These are phyloP conservation scores for Scenedesmus sp. DNA, from an alignment of 163 green algal species.

Conservation along the genomic window DNA sequence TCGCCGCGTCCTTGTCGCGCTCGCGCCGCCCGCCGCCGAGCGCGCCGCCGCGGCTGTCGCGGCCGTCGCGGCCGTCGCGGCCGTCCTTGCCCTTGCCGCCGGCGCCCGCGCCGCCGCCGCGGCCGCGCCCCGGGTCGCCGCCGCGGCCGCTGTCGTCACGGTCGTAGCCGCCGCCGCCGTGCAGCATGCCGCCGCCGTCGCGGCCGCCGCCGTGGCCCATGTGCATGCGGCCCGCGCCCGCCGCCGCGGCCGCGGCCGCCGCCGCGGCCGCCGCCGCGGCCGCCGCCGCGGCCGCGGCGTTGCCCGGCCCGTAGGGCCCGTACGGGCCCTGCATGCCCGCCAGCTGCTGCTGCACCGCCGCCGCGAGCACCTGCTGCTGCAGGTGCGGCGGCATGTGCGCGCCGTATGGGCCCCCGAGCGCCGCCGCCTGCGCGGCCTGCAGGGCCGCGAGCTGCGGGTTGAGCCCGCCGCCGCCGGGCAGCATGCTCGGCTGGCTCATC, in stretches of 20 bases:
- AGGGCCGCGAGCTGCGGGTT: slow-evolving; percentile 38
- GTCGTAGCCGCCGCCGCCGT: slow-evolving; percentile 2
- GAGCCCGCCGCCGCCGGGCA: slow-evolving; percentile 52
- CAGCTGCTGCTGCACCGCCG: slow-evolving; percentile 41
- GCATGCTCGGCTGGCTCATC: slow-evolving; percentile 55
- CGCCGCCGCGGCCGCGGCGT: slow-evolving; percentile 61
- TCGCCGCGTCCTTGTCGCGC: slow-evolving; percentile 21
- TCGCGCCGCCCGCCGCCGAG: slow-evolving; percentile 30
- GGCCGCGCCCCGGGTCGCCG: slow-evolving; percentile 5
- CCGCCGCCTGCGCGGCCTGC: slow-evolving; percentile 49
- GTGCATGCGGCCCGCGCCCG: slow-evolving; percentile 32
- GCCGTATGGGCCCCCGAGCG: slow-evolving; percentile 21
- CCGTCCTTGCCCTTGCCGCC: slow-evolving; percentile 38
- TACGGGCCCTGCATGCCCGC: slow-evolving; percentile 22
- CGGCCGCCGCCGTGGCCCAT: not conserved
- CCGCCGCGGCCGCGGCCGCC: slow-evolving; percentile 47
- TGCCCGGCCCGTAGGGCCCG: slow-evolving; percentile 36
- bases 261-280: slow-evolving; percentile 74
- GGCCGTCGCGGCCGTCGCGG: slow-evolving; percentile 27
- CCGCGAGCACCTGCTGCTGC: slow-evolving; percentile 36
- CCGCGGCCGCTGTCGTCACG: slow-evolving; percentile 22
- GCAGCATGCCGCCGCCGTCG: not conserved
- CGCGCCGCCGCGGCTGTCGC: slow-evolving; percentile 22
- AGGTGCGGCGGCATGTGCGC: not conserved
- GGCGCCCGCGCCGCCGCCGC: slow-evolving; percentile 30